These are phyloP conservation scores for Xylaria sp. DNA, from an alignment of 2,329 filamentous ascomycete species.

Conservation along the genomic window DNA sequence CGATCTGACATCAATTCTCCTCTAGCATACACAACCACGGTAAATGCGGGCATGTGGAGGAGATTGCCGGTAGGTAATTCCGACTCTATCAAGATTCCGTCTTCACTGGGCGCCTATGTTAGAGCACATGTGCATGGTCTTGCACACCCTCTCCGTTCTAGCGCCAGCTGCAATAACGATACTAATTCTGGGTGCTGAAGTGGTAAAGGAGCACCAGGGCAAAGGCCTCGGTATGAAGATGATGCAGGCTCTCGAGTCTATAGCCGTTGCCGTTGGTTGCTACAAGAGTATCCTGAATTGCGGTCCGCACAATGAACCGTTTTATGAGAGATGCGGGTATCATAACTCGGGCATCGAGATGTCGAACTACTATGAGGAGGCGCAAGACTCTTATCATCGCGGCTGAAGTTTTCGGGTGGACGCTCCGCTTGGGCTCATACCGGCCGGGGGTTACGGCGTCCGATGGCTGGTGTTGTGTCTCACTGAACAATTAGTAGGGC, in stretches of 20 bases:
- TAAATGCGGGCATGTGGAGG: constrained; percentile 80
- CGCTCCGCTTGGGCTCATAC: background rate
- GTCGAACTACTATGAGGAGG: constrained; percentile 39
- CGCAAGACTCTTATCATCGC: constrained; percentile 36
- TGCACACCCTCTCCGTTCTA: background rate
- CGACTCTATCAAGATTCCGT: background rate
- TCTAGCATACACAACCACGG: constrained; percentile 68
- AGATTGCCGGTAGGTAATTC: constrained; percentile 62
- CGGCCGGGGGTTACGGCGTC: background rate
- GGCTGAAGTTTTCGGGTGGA: constrained; percentile 18
- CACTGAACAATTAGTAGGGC: too few relatives aligned
- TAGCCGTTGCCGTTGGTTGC: constrained; percentile 75
- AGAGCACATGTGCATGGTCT: background rate
- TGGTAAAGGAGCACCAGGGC: constrained; percentile 78
- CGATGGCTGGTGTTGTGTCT: too few relatives aligned
- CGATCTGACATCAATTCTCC: background rate
- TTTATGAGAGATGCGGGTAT: constrained; percentile 61
- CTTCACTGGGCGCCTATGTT: background rate
- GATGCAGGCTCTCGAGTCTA: constrained; percentile 76
- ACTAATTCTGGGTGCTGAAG: constrained; percentile 38
- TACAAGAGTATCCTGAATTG: constrained; percentile 85
- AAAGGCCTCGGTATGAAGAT: constrained; percentile 79
- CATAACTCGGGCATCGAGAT: constrained; percentile 41
- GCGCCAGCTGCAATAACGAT: background rate
- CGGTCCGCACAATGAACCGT: constrained; percentile 76